Base-by-base conservation (phyloP, 805 yeast genomes). In the Wickerhamomyces tratensis region DNA sequence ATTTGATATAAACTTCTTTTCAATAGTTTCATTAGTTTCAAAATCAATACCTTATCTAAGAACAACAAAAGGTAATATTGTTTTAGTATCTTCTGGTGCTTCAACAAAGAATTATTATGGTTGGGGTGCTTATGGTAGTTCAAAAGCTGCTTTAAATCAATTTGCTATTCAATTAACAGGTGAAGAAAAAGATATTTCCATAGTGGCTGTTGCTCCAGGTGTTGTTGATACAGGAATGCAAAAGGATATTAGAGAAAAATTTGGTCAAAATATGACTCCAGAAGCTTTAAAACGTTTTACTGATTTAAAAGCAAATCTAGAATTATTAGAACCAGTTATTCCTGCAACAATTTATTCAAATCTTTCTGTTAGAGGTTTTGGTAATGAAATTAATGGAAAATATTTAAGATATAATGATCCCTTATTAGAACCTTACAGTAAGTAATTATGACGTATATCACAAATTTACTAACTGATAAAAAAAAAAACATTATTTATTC, bases 181-280 rank as follows among this genome's bases (percentile, higher is more conserved):
- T 6, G 96, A 88, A 53, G 88, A 84, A 56, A 64, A 69, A 1
- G 69, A 64, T 0, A 63, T 87, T n/a, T 61, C 64, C 33, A 67
- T 82, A 5, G 64, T 88, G 10, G 69, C 96, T 0, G 71, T 93
- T 25, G 96, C 96, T 0, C 98, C 98, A 0, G 98, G 98, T 5
- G 95, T 87, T 2, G 97, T 93, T 2, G 86, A 86, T 57, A 91
- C 98, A 1, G 68, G 67, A 20, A 91, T 93, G 98, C 98, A 93
- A 64, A 58, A 49, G 7, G 81, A 77, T 42, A 88, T 91, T 44
- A 76, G 98, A 52, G 82, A 76, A 14, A 69, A 62, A 37, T 77
- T 75, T 48, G 77, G 79, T 2, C 48, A 53, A 5, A 65, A 66
- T 27, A 89, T 89, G 96, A 66, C 71, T 0, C 63, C 68, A 1